phyloP scores from a whole-genome alignment of 305 asterid genomes.

The Fraxinus ornus region DNA sequence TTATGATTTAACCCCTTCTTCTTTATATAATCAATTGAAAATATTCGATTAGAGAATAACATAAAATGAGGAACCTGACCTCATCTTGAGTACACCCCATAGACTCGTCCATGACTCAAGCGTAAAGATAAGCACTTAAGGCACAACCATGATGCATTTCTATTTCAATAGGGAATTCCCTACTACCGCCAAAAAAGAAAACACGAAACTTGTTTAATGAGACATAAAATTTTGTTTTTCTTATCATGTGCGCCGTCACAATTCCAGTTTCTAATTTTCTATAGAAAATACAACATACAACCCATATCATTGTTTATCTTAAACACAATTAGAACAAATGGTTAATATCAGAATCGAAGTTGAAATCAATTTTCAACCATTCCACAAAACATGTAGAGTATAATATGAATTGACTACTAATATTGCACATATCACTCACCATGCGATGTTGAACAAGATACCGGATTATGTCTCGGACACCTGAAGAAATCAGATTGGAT shows the following conservation, averaged over 20 bases:
- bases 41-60: not conserved
- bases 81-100: not conserved
- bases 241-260: constrained; percentile 1
- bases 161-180: not conserved
- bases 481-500: constrained; percentile 89
- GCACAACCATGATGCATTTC: not conserved
- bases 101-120: not conserved
- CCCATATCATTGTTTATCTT: not conserved
- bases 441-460: constrained; percentile 78
- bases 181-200: not conserved
- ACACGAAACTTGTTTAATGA: too few species aligned
- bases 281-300: constrained; percentile 8
- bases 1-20: not conserved
- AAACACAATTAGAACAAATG: not conserved
- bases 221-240: not conserved
- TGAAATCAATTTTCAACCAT: constrained; percentile 3
- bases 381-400: constrained; percentile 1
- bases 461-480: constrained; percentile 73
- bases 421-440: constrained; percentile 50
- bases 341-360: not conserved
- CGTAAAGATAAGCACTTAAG: not conserved
- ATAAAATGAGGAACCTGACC: not conserved
- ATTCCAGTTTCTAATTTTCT: constrained; percentile 7
- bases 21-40: not conserved
- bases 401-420: not conserved